phyloP scores from a whole-genome alignment of 805 yeast species.

The Zygosaccharomyces kombuchaensis region DNA sequence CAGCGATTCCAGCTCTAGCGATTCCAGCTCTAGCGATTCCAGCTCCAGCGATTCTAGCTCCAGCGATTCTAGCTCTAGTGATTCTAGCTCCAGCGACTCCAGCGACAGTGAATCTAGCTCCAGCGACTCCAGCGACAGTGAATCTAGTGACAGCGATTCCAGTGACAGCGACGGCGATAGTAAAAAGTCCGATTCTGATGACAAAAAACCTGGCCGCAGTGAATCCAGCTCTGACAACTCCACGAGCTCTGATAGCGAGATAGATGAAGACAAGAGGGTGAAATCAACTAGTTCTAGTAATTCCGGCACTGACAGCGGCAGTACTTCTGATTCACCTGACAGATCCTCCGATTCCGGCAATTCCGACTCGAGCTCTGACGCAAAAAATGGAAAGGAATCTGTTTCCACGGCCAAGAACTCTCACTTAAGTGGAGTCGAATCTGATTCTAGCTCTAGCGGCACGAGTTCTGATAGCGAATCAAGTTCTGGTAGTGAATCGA shows the following conservation, averaged over 20 bases:
- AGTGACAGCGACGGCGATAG: not conserved
- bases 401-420: too few species aligned
- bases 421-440: too few species aligned
- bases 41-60: slow-evolving; percentile 14
- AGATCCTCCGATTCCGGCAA: not conserved
- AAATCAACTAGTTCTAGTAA: slow-evolving; percentile 14
- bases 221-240: slow-evolving; percentile 9
- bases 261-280: too few species aligned
- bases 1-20: slow-evolving; percentile 7
- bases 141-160: slow-evolving; percentile 11
- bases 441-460: not conserved
- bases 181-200: too few species aligned
- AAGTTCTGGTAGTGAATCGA: slow-evolving; percentile 19
- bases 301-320: slow-evolving; percentile 12
- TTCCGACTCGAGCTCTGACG: not conserved
- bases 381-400: too few species aligned
- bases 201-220: not conserved
- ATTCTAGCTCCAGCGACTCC: slow-evolving; percentile 15
- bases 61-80: slow-evolving; percentile 14
- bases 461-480: slow-evolving; percentile 13
- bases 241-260: slow-evolving; percentile 17
- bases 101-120: slow-evolving; percentile 17
- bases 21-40: slow-evolving; percentile 13
- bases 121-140: slow-evolving; percentile 13
- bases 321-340: slow-evolving; percentile 22